Base-by-base conservation (phyloP, 768 basidiomycete species). In the Phanerochaete carnosa region DNA sequence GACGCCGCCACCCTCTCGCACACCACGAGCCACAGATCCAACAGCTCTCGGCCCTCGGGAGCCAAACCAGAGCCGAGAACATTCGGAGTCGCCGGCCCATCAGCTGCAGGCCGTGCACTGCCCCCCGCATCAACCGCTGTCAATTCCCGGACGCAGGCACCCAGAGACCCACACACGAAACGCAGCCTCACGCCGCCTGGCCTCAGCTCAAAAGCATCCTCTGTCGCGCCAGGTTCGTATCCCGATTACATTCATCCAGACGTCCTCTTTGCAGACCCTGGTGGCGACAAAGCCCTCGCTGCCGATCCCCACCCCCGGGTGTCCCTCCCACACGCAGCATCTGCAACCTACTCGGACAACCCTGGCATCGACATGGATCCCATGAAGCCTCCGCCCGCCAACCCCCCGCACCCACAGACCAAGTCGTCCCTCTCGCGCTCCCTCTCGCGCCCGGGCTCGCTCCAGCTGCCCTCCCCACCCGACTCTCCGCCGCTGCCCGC, bases 391-490 rank as follows among this genome's bases (percentile, higher is more conserved):
- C 28, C 12, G 9, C 28, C 23, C 7, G 6, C 25, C 9, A 25
- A 7, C 19, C 52, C 13, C n/a, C 35, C 54, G 28, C 54, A 55
- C 47, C 23, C n/a, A 3, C 35, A 39, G 16, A 39, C 53, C 6
- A 37, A 55, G 5, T 25, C 53, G 25, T 23, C 29, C 55, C 39
- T 4, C 39, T 43, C 39, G 4, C 32, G 45, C n/a, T 46, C 49
- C 8, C 15, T 25, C 26, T 58, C 64, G 53, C 6, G 62, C 39
- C 57, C 67, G 13, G 62, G 55, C 19, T 65, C 68, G 29, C 59
- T 69, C 22, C 70, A 71, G 58, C 65, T 69, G 35, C 70, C 70
- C 23, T 71, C 70, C 39, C 70, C 70, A 30, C 70, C 70, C 25
- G 66, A 67, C 30, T 71, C 70, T 7, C 70, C 70, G 0, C 63